Evolutionary conservation across 148 eudicot genomes (phyloP).

Genomic region (Camellia lanceoleosa): DNA sequence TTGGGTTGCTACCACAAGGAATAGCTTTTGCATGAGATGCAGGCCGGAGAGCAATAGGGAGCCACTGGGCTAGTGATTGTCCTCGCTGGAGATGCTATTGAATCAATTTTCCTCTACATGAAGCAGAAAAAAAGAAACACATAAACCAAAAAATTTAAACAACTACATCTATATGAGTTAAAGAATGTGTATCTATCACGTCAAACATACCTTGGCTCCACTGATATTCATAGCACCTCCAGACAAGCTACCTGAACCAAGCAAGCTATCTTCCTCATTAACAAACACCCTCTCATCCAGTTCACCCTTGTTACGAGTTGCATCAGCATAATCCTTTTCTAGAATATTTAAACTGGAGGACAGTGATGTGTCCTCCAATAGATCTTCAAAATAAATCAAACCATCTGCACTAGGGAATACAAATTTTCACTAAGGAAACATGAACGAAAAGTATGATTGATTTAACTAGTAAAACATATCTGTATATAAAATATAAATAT

Average conservation of each 20-base stretch:
- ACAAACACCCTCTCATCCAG: constrained; percentile 87
- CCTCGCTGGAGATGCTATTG: constrained; percentile 74
- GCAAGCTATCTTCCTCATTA: constrained; percentile 77
- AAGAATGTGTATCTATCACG: neutral
- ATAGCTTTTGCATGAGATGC: constrained; percentile 34
- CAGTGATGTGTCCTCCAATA: constrained; percentile 62
- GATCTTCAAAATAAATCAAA: constrained; percentile 67
- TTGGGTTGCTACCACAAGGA: constrained; percentile 31
- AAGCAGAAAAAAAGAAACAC: neutral
- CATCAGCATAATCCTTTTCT: constrained; percentile 80
- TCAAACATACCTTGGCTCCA: constrained; percentile 62
- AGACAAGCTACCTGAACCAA: constrained; percentile 88
- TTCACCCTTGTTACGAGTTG: constrained; percentile 58
- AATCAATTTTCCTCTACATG: constrained; percentile 62
- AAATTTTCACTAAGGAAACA: neutral
- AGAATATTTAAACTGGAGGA: constrained; percentile 49
- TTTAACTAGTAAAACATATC: neutral
- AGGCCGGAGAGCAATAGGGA: constrained; percentile 67
- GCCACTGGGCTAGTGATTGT: constrained; percentile 72
- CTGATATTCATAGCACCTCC: constrained; percentile 63
- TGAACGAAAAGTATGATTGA: neutral
- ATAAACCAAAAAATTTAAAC: constrained; percentile 1
- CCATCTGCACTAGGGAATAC: constrained; percentile 50
- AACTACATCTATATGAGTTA: neutral
- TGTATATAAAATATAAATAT: neutral